Evolutionary conservation across 2,329 filamentous ascomycete genomes (phyloP).

Genomic region (Hansfordia pulvinata): DNA sequence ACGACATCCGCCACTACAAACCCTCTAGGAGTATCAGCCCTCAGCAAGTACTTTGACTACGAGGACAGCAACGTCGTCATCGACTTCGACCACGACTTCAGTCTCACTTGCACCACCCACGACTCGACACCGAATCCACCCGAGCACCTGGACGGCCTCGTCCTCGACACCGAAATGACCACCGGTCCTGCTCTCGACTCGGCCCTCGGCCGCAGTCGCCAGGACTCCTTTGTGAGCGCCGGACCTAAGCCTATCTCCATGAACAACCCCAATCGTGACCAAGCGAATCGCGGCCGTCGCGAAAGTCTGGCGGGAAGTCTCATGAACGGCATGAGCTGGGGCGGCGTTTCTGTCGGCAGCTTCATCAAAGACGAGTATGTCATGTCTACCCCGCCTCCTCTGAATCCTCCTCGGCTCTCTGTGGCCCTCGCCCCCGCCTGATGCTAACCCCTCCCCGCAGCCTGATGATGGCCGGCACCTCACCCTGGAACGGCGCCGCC

Average conservation of each 20-base stretch:
- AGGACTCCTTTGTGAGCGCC: constrained; percentile 53
- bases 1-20: constrained; percentile 4
- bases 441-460: constrained; percentile 31
- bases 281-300: constrained; percentile 40
- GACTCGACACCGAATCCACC: too few species aligned
- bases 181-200: constrained; percentile 44
- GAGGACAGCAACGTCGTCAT: constrained; percentile 15
- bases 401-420: constrained; percentile 2
- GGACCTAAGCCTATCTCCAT: constrained; percentile 55
- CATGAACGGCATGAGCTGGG: constrained; percentile 89
- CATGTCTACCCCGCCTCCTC: constrained; percentile 1
- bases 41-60: too few species aligned
- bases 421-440: constrained; percentile 6
- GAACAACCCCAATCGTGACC: constrained; percentile 48
- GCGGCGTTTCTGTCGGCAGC: constrained; percentile 87
- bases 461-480: constrained; percentile 91
- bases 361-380: constrained; percentile 98
- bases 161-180: constrained; percentile 37
- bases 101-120: too few species aligned
- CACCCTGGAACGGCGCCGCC: constrained; percentile 65
- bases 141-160: constrained; percentile 6
- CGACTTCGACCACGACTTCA: constrained; percentile 1
- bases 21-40: constrained; percentile 3
- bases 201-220: constrained; percentile 42
- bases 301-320: constrained; percentile 52